Evolutionary conservation across 352 stramenopile species (phyloP).

Genomic region (Phytophthora tentaculata): DNA sequence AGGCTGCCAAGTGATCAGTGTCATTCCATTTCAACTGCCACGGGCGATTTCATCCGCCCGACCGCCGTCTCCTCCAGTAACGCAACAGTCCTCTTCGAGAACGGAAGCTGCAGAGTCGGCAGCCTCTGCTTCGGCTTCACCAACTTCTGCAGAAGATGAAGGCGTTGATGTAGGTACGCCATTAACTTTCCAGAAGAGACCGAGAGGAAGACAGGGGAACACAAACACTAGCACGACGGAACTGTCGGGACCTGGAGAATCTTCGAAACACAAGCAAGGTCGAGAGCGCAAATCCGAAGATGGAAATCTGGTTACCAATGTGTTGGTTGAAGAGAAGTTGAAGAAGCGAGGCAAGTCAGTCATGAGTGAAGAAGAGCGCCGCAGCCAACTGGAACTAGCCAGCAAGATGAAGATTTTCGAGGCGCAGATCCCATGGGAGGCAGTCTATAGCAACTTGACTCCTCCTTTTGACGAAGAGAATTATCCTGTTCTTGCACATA

Average conservation of each 20-base stretch:
- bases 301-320: neutral
- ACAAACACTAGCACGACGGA: neutral
- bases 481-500: constrained; percentile 21
- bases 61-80: neutral
- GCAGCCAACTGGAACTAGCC: constrained; percentile 19
- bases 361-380: constrained; percentile 20
- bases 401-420: constrained; percentile 32
- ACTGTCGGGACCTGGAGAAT: neutral
- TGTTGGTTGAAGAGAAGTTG: neutral
- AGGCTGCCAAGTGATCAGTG: constrained; percentile 40
- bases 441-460: constrained; percentile 35
- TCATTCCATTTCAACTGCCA: constrained; percentile 45
- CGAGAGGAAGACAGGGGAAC: neutral
- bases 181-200: neutral
- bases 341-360: constrained; percentile 20
- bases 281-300: neutral
- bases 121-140: neutral
- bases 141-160: too few relatives aligned
- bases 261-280: neutral
- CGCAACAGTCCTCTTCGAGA: neutral
- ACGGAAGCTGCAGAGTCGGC: neutral
- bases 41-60: neutral
- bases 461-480: constrained; percentile 43
- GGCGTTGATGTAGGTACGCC: neutral
- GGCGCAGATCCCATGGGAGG: constrained; percentile 41